Evolutionary conservation across 2,329 filamentous ascomycete genomes (phyloP).

Genomic region (Lanzia echinophila): DNA sequence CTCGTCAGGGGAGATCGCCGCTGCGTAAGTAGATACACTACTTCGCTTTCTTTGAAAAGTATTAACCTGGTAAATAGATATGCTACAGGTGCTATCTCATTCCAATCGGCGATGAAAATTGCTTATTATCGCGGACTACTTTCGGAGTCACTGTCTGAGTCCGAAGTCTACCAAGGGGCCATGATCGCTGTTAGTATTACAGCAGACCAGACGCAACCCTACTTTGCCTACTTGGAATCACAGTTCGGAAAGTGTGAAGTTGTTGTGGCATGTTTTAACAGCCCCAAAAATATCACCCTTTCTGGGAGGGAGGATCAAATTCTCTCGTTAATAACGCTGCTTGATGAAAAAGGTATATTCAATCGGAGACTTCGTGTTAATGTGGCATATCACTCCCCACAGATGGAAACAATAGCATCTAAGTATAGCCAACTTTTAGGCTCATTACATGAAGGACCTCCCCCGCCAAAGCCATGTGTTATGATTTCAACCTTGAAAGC

Average conservation of each 20-base stretch:
- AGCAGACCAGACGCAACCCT: not conserved
- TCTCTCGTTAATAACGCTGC: not conserved
- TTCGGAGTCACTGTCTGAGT: not conserved
- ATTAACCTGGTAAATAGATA: not conserved
- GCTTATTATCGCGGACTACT: conserved; percentile 3
- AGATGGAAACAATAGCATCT: not conserved
- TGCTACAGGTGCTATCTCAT: conserved; percentile 27
- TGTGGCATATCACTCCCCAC: conserved; percentile 13
- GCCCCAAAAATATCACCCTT: conserved; percentile 21
- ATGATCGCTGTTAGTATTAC: conserved; percentile 3
- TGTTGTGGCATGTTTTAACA: conserved; percentile 29
- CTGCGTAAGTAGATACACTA: no score
- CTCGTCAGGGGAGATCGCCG: conserved; percentile 40
- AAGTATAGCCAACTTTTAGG: not conserved
- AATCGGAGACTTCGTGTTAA: not conserved
- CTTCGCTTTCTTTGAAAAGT: no score
- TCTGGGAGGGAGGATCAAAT: conserved; percentile 15
- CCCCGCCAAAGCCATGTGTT: no score
- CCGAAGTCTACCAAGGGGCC: not conserved
- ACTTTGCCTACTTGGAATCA: not conserved
- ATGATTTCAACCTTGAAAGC: not conserved
- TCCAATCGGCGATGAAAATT: not conserved
- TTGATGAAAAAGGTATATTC: not conserved
- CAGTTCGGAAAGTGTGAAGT: not conserved
- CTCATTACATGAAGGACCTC: not conserved